A percentile compares a stretch with the other conserved stretches of the same genome.
These are phyloP conservation scores for Prunella vulgaris DNA, from an alignment of 257 asterid genomes.

Conservation along the genomic window DNA sequence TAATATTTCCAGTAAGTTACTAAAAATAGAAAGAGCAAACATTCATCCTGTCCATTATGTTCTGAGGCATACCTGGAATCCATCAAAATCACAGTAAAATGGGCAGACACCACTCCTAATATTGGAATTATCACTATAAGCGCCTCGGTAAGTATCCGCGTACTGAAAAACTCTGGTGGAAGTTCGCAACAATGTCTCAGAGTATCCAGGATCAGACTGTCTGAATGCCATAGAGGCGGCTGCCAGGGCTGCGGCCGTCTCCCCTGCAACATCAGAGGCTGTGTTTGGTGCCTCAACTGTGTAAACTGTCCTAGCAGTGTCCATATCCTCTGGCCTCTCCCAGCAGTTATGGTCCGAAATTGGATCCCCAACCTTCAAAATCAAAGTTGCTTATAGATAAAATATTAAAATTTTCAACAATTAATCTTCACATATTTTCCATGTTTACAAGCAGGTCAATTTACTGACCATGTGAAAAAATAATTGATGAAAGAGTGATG, in stretches of 20 bases:
- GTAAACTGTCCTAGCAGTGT: conserved; percentile 84
- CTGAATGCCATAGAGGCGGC: conserved; percentile 84
- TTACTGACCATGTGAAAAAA: neutral
- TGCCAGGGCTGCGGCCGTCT: conserved; percentile 97
- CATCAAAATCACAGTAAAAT: conserved; percentile 91
- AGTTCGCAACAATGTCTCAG: conserved; percentile 62
- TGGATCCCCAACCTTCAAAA: conserved; percentile 88
- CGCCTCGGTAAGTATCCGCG: conserved; percentile 84
- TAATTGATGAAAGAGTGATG: neutral
- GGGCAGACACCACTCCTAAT: conserved; percentile 77
- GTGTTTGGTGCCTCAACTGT: conserved; percentile 88
- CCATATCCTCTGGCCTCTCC: conserved; percentile 99
- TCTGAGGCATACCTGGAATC: conserved; percentile 62
- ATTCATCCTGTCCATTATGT: neutral
- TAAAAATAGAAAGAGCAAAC: neutral
- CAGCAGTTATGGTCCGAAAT: conserved; percentile 80
- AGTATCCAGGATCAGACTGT: conserved; percentile 67
- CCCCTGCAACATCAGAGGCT: conserved; percentile 97
- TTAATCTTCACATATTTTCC: neutral
- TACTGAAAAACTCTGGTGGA: conserved; percentile 61
- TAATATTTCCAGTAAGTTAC: neutral
- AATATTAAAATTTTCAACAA: neutral
- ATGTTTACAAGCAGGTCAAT: neutral
- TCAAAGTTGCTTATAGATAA: neutral
- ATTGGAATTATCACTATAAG: conserved; percentile 74